Conservation (phyloP, 2,329 filamentous ascomycete genomes). For the Tolypocladium amazonense region DNA sequence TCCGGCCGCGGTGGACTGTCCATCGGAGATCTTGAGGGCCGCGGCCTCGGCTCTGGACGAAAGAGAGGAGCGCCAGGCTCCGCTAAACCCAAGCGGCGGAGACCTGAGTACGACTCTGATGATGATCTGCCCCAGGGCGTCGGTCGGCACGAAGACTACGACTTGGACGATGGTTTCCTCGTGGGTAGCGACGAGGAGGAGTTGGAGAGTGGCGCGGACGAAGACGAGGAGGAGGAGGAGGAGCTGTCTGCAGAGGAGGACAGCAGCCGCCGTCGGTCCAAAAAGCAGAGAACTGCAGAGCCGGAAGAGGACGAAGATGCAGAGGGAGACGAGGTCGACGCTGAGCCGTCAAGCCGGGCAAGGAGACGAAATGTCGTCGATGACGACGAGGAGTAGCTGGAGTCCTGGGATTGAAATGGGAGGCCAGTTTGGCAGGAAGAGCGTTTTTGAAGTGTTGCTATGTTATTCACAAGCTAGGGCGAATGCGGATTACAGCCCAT, state of each 20-base stretch:
- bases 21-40: conserved; percentile 58
- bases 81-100: conserved; percentile 40
- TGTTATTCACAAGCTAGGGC: not conserved
- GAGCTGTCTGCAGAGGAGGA: conserved; percentile 44
- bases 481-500: no score
- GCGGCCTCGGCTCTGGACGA: conserved; percentile 37
- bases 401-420: not conserved
- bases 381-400: conserved; percentile 44
- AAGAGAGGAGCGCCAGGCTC: conserved; percentile 42
- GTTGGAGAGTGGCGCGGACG: conserved; percentile 47
- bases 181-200: conserved; percentile 66
- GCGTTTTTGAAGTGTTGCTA: not conserved
- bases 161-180: conserved; percentile 70
- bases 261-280: conserved; percentile 32
- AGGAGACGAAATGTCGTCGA: conserved; percentile 48
- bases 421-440: not conserved
- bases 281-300: conserved; percentile 40
- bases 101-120: conserved; percentile 65
- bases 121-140: conserved; percentile 55
- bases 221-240: conserved; percentile 55
- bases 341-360: conserved; percentile 28
- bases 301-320: conserved; percentile 39
- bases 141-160: conserved; percentile 62
- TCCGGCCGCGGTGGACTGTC: conserved; percentile 49
- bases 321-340: conserved; percentile 41